Conservation (phyloP, 2,329 filamentous ascomycete genomes). For the Aspergillus arachidicola region DNA sequence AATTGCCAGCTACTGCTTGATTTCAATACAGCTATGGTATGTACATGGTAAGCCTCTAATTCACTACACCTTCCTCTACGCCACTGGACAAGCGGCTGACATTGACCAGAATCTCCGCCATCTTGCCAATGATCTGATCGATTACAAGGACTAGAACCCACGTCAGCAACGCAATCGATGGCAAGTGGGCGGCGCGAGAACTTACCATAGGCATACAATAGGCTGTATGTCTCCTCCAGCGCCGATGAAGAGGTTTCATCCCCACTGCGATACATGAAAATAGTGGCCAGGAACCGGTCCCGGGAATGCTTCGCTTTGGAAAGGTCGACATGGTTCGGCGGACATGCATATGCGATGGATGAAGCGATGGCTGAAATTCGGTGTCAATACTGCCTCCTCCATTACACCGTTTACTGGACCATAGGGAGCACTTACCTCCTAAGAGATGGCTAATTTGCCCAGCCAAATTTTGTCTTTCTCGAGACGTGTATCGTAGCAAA, state of each 20-base stretch:
- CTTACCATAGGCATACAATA: constrained; percentile 88
- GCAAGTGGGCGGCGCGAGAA: constrained; percentile 10
- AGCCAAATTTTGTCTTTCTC: constrained; percentile 79
- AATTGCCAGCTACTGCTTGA: no score
- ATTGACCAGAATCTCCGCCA: constrained; percentile 55
- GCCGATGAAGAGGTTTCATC: constrained; percentile 53
- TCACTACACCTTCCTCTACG: no score
- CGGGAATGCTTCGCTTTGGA: constrained; percentile 79
- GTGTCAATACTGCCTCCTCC: constrained; percentile 8
- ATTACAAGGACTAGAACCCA: constrained; percentile 59
- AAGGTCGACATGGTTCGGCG: constrained; percentile 76
- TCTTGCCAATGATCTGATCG: constrained; percentile 59
- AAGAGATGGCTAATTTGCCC: constrained; percentile 87
- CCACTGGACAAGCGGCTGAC: constrained; percentile 57
- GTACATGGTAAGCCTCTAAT: background rate
- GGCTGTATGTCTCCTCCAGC: constrained; percentile 72
- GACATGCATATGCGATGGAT: constrained; percentile 91
- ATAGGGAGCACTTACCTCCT: constrained; percentile 49
- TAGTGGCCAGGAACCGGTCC: constrained; percentile 80
- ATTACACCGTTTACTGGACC: rapidly evolving
- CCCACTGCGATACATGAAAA: constrained; percentile 81
- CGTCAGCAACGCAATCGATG: constrained; percentile 3
- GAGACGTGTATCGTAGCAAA: constrained; percentile 74
- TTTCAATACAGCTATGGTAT: no score
- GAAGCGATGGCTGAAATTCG: constrained; percentile 77